A percentile compares a stretch with the other conserved stretches of the same genome.
Conservation (phyloP, 768 basidiomycete species). For the Sutorius australiensis region DNA sequence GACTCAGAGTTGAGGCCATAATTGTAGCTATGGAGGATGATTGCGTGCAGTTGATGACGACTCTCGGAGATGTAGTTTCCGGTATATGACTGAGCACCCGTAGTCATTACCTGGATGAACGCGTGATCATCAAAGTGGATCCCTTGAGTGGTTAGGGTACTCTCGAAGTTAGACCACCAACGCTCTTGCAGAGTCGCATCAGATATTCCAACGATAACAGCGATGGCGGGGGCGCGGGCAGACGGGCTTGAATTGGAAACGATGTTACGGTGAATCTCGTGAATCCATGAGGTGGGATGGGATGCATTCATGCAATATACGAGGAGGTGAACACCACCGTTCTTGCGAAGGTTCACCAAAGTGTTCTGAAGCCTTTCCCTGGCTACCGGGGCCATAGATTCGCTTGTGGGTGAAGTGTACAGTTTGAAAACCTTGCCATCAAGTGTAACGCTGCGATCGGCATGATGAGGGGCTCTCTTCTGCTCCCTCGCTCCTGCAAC, state of each 20-base stretch:
- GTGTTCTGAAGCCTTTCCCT: constrained; percentile 4
- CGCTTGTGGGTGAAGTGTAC: constrained; percentile 2
- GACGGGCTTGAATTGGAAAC: neutral
- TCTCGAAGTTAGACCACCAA: constrained; percentile 19
- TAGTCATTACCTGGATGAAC: constrained; percentile 11
- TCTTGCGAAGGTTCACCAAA: constrained; percentile 10
- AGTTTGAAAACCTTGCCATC: constrained; percentile 16
- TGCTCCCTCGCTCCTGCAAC: constrained; percentile 6
- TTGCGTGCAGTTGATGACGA: constrained; percentile 10
- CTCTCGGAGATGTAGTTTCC: constrained; percentile 6
- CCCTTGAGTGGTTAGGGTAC: constrained; percentile 6
- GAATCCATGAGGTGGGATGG: constrained; percentile 12
- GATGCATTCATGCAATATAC: constrained; percentile 20
- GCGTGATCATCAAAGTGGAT: constrained; percentile 13
- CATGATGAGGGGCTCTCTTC: neutral
- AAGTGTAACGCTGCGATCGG: constrained; percentile 5
- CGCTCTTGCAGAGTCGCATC: constrained; percentile 7
- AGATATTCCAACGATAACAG: constrained; percentile 15
- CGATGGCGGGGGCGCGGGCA: constrained; percentile 12
- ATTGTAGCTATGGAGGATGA: constrained; percentile 12
- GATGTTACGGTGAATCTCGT: constrained; percentile 9
- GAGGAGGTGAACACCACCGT: constrained; percentile 16
- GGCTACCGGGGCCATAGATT: neutral
- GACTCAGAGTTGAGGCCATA: neutral
- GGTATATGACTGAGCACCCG: neutral